Evolutionary conservation across 768 basidiomycete species (phyloP).

Genomic region (Termitomyces sp.): DNA sequence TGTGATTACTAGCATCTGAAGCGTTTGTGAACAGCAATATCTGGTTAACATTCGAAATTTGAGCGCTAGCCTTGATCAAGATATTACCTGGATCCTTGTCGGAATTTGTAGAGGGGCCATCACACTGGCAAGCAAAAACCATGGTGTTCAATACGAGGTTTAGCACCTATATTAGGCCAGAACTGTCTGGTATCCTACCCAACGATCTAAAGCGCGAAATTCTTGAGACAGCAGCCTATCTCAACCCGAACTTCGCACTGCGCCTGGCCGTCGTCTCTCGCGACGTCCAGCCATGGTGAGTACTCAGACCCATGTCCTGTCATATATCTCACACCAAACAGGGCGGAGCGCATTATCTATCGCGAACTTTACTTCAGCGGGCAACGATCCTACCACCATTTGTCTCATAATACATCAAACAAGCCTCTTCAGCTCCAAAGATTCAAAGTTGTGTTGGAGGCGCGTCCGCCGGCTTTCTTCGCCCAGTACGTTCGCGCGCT

Average conservation of each 20-base stretch:
- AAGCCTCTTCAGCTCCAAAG: slow-evolving; percentile 2
- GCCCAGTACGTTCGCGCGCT: slow-evolving; percentile 10
- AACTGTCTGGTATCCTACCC: slow-evolving; percentile 8
- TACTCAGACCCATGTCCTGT: too few species aligned
- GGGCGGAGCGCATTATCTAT: slow-evolving; percentile 18
- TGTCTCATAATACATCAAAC: neutral
- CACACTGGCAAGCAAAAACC: neutral
- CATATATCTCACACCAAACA: neutral
- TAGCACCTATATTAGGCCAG: slow-evolving; percentile 11
- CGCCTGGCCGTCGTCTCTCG: slow-evolving; percentile 14
- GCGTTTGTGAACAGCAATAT: neutral
- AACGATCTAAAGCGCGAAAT: slow-evolving; percentile 17
- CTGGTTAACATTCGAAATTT: too few species aligned
- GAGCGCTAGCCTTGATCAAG: neutral
- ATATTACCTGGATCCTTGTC: neutral
- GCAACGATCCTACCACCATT: neutral
- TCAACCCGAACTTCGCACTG: slow-evolving; percentile 6
- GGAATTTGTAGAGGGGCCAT: neutral
- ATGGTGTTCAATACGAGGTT: slow-evolving; percentile 10
- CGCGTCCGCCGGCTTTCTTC: slow-evolving; percentile 13
- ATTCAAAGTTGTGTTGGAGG: slow-evolving; percentile 2
- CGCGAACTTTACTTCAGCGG: slow-evolving; percentile 15
- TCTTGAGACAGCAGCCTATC: slow-evolving; percentile 12
- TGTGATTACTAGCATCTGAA: too few species aligned
- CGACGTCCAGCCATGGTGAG: slow-evolving; percentile 14